Base-by-base conservation (phyloP, 1,284 basidiomycete species). In the Microbotryomycetes sp. region DNA sequence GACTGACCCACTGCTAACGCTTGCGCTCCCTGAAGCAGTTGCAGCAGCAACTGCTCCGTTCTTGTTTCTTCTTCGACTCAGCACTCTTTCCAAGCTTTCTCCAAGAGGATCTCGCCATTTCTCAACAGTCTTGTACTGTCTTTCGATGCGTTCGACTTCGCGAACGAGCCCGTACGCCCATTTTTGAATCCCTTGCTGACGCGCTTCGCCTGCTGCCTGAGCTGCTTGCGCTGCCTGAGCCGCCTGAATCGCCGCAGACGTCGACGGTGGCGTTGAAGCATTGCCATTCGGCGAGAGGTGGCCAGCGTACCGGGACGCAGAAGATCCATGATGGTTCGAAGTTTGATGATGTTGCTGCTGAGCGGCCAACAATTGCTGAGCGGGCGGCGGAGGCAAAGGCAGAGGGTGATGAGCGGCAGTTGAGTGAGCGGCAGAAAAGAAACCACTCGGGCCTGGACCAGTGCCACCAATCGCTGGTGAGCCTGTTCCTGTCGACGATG, bases 101-200 rank as follows among this genome's bases (percentile, higher is more conserved):
- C 66, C 65, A 23, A 72, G 30, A 22, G 70, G 67, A 55, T 72
- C 70, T 22, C 70, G 48, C 61, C 65, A 72, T 57, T 68, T 64
- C 46, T 61, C 58, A 9, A 65, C 62, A 3, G 63, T 64, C 29
- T 67, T 55, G 52, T 70, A 67, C 49, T 70, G 67, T 19, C 65
- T 36, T 56, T 72, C 71, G 52, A 72, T 68, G 22, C 71, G 59
- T 57, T 72, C 71, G 1, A 70, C 71, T 52, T 72, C 71, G 25
- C 63, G 61, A 28, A 70, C 60, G 26, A 72, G 36, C 14, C 67
- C 66, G 19, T 65, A 51, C 23, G 67, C 66, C 71, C 71, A 72
- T 23, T 64, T 56, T 52, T 69, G 70, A 55, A 71, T 69, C 16
- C 66, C 64, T 49, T 63, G 49, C 16, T 19, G 49, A 23, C 16